Base-by-base conservation (phyloP, 305 asterid genomes). In the Fraxinus nigra region DNA sequence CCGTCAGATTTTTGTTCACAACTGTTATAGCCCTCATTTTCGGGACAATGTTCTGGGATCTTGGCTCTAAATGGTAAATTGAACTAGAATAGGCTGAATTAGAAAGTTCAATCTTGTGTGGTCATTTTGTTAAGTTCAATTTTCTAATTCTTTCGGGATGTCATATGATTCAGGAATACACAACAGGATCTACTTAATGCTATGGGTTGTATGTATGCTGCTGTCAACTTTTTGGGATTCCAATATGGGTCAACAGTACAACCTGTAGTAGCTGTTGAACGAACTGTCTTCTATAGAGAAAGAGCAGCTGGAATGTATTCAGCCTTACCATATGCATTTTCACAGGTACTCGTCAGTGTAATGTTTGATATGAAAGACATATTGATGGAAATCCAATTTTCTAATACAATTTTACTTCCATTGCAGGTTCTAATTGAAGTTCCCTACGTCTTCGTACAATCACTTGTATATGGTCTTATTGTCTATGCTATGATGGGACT, bases 251-350 rank as follows among this genome's bases (percentile, higher is more conserved):
- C 94, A 1, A 81, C 94, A 5, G 92, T 89, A 14, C 96, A 92
- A 63, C 96, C 94, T 16, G 93, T 92, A 3, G 93, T 89, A 67
- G 88, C 91, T 16, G 77, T 85, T 32, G 96, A 90, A 79, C 87
- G 96, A 74, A 90, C 96, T 3, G 94, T 92, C 33, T 90, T 87
- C 79, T 92, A 92, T 61, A 78, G 96, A 85, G 95, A 92, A 85
- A 82, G 79, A 83, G 93, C 92, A 33, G 95, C 93, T 7, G 95
- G 95, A 72, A 90, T 91, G 95, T 91, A 90, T 77, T 90, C 94
- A 10, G 89, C 94, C 77, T 78, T 88, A 30, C 91, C 96, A 14
- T 92, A 89, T 72, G 96, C 96, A 35, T 85, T 90, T 61, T 85
- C 92, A 80, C 91, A 90, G 84, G 96, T 89, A 28, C 11, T 75